These are phyloP conservation scores for Copromyces sp. DNA, from an alignment of 495 filamentous ascomycete species.

Conservation along the genomic window DNA sequence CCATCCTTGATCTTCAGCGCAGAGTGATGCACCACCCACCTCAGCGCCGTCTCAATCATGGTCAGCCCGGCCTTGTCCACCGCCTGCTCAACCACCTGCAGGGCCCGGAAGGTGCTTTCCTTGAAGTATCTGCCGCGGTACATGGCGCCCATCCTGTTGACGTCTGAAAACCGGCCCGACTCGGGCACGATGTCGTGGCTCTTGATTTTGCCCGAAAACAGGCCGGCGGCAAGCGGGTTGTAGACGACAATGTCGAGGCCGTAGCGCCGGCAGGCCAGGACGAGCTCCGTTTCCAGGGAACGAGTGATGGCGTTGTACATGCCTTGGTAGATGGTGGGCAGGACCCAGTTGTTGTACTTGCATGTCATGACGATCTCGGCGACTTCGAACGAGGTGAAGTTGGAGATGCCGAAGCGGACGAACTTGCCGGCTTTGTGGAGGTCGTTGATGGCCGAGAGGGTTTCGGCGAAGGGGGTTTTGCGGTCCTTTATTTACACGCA, in stretches of 20 bases:
- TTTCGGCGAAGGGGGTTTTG: conserved; percentile 66
- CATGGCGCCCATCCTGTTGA: conserved; percentile 37
- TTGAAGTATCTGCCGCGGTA: conserved; percentile 79
- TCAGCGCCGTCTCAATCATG: conserved; percentile 70
- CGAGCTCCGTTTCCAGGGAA: conserved; percentile 68
- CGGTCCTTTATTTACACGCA: too few relatives aligned
- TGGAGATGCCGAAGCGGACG: conserved; percentile 67
- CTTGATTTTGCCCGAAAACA: conserved; percentile 83
- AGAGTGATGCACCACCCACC: conserved; percentile 75
- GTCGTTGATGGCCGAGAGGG: conserved; percentile 65
- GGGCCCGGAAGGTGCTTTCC: conserved; percentile 65
- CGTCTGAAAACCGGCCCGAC: conserved; percentile 60
- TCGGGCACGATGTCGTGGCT: conserved; percentile 49
- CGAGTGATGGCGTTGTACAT: conserved; percentile 70
- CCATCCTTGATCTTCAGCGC: conserved; percentile 63
- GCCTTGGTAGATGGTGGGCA: conserved; percentile 53
- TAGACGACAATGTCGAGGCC: conserved; percentile 85
- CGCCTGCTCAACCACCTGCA: conserved; percentile 63
- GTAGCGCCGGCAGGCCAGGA: conserved; percentile 72
- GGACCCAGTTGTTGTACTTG: conserved; percentile 65
- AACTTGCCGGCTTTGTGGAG: conserved; percentile 86
- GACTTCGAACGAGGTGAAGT: conserved; percentile 84
- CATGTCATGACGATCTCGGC: conserved; percentile 82
- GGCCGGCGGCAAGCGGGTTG: conserved; percentile 76
- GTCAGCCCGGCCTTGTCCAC: conserved; percentile 66